Conservation (phyloP, 169 alveolate species). For the Cryptosporidium baileyi region DNA sequence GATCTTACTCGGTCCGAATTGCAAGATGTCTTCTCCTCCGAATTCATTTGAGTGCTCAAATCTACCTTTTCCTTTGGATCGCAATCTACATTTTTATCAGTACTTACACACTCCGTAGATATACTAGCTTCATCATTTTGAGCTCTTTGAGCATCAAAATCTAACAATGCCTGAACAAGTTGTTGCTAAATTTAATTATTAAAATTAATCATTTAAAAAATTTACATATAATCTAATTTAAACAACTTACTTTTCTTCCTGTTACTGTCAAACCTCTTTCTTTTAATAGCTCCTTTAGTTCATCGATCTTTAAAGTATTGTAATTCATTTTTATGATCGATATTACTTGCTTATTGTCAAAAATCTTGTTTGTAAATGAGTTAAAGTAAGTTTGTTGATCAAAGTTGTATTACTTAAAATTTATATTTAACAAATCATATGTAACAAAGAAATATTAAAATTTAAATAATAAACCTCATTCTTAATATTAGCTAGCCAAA, state of each 20-base stretch:
- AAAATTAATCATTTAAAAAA: not conserved
- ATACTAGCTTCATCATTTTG: not conserved
- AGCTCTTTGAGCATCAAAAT: slow-evolving; percentile 11
- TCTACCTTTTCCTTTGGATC: not conserved
- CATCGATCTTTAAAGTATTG: slow-evolving; percentile 43
- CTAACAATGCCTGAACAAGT: slow-evolving; percentile 42
- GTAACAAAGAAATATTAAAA: too few relatives aligned
- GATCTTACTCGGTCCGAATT: not conserved
- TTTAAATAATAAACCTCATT: too few relatives aligned
- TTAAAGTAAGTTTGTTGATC: too few relatives aligned
- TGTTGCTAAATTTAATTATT: slow-evolving; percentile 29
- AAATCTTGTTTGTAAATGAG: too few relatives aligned
- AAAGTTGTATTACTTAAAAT: too few relatives aligned
- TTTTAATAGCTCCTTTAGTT: slow-evolving; percentile 45
- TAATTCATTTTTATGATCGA: slow-evolving; percentile 4
- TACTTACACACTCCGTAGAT: not conserved
- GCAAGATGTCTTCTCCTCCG: not conserved
- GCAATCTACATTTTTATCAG: not conserved
- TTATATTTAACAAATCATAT: too few relatives aligned
- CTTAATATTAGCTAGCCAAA: too few relatives aligned
- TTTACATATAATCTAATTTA: not conserved
- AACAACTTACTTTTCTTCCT: slow-evolving; percentile 54
- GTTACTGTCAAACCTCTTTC: slow-evolving; percentile 44
- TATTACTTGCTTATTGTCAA: not conserved
- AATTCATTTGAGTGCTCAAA: not conserved